phyloP scores from a whole-genome alignment of 805 yeast species.

The Kregervanrija delftensis region DNA sequence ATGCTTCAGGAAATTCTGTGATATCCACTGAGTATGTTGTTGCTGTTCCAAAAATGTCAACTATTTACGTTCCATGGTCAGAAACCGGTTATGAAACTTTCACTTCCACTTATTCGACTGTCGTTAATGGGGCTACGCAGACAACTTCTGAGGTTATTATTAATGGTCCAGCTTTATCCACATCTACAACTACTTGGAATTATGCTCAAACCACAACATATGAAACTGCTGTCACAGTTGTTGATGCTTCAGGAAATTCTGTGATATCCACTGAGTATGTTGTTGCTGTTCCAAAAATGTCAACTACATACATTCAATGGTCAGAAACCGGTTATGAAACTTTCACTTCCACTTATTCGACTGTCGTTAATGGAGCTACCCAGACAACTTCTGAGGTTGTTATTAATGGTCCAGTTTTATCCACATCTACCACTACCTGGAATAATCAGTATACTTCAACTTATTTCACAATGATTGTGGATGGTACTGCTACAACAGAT shows the following conservation, averaged over 20 bases:
- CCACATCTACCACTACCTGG: background rate
- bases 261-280: background rate
- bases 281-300: conserved; percentile 1
- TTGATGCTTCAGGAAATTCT: background rate
- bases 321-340: background rate
- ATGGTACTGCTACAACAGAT: background rate
- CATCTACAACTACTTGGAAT: conserved; percentile 2
- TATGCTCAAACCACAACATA: background rate
- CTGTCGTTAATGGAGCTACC: background rate
- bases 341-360: background rate
- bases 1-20: background rate
- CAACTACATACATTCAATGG: background rate
- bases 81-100: no score
- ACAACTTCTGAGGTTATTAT: background rate
- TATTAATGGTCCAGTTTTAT: background rate
- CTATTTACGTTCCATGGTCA: background rate
- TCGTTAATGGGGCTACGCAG: background rate
- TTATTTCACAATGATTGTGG: background rate
- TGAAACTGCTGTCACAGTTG: background rate
- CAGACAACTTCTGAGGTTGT: background rate
- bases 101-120: background rate
- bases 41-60: background rate
- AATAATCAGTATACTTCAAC: background rate
- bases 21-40: background rate
- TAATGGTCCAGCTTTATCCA: background rate